Base-by-base conservation (phyloP, 192 early-diverging fungal genomes). In the Umbelopsis sp. region DNA sequence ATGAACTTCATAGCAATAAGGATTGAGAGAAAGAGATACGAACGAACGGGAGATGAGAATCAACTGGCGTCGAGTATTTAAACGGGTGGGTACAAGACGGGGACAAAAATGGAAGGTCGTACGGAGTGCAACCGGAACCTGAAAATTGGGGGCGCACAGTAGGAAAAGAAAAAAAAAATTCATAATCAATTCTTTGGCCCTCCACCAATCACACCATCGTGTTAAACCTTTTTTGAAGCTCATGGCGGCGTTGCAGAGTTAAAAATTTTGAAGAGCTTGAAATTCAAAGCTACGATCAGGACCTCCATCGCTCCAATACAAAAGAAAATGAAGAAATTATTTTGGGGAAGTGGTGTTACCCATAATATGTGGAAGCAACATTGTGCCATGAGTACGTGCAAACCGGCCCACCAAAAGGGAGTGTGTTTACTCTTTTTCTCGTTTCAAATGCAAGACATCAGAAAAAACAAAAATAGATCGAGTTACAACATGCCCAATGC, bases 31-130 rank as follows among this genome's bases (percentile, higher is more conserved):
- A 61, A 65, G 52, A 49, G 30, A 55, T 61, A 61, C 55, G 25
- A 35, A 61, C 27, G 55, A 20, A 61, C 55, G 33, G 30, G 55
- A 30, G 55, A 61, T 61, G 55, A 61, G 55, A 61, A 61, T 18
- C 92, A 95, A 53, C 81, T 76, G 20, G 94, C 90, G 20, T 84
- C 73, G 53, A 49, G 80, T 67, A 88, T 64, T 23, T 74, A 47
- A 12, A 78, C 49, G 87, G 10, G 67, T 70, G 33, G 70, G 73
- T 22, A 76, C 77, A 25, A 86, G 72, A 11, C 55, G 37, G 8
- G 75, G 46, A 16, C 55, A 64, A 49, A 92, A 78, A 73, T 90
- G 89, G 48, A 81, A 74, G 41, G 82, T 88, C 22, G 91, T 88
- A 69, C 85, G 90, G 75, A 86, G 89, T 30, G 80, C 25, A 61